Conservation (phyloP, 305 asterid genomes). For the Fraxinus ornus region DNA sequence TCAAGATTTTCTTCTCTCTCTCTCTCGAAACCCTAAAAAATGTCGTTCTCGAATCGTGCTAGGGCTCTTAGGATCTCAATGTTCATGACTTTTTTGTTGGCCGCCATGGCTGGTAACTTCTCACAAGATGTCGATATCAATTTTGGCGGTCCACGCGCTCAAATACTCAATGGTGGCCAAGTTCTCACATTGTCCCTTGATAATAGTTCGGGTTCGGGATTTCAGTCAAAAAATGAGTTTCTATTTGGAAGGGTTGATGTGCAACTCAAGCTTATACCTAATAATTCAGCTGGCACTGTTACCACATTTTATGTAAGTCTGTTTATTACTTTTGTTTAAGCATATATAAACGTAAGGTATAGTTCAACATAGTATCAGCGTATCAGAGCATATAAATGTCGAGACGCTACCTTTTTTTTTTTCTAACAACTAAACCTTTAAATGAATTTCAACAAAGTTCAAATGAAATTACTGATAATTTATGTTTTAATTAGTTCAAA, state of each 20-base stretch:
- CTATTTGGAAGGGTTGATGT: constrained; percentile 40
- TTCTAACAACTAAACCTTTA: no score
- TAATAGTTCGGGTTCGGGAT: constrained; percentile 42
- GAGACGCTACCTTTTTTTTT: no score
- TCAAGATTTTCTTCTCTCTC: background rate
- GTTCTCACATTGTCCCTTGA: constrained; percentile 35
- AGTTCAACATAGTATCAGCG: background rate
- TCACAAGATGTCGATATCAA: constrained; percentile 29
- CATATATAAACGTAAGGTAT: no score
- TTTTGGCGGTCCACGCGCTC: constrained; percentile 39
- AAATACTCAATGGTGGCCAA: constrained; percentile 32
- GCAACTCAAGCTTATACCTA: constrained; percentile 41
- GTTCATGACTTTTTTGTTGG: background rate
- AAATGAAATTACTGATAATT: no score
- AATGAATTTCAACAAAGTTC: no score
- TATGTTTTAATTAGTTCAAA: no score
- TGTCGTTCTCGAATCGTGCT: background rate
- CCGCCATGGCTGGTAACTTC: constrained; percentile 29
- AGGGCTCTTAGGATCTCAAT: background rate
- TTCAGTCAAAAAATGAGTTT: constrained; percentile 41
- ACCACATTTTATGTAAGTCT: constrained; percentile 44
- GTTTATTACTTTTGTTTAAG: background rate
- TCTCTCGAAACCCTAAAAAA: background rate
- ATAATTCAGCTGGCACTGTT: constrained; percentile 47
- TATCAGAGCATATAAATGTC: no score